Evolutionary conservation across 768 basidiomycete species (phyloP), one percentile per base, ranked within the genome.

Genomic region (Vararia minispora): DNA sequence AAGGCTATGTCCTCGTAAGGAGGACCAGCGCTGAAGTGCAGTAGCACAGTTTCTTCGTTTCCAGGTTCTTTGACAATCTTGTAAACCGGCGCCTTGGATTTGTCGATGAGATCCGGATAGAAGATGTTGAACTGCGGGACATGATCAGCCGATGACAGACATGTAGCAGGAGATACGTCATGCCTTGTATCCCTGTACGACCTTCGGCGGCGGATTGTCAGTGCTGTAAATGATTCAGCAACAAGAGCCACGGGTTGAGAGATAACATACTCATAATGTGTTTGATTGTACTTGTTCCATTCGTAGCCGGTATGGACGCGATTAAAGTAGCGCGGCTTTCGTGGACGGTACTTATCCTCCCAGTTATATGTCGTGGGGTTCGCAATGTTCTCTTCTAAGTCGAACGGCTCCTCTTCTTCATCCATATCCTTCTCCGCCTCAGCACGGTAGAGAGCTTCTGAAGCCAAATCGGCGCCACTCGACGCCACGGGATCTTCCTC

Each of bases 201-300:
- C 92, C 60, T 99, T 99, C 7, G 95, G 95, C 20, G 95, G 95
- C 31, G 95, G 95, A 57, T 99, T 99, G 54, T 98, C 95, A 49
- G 88, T 86, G 56, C 91, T 94, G 49, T 8, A 35, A 41, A 34
- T 20, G 17, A 14, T 34, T 57, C 38, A 58, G 43, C 45, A 30
- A 42, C 37, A 17, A 51, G 28, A 31, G 28, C n/a, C 39, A 42
- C 31, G 11, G 14, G n/a, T 22, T n/a, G 31, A 16, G 11, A 45
- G 12, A 33, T 34, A 34, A 41, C 86, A 47, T 65, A 94, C 89
- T 97, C 95, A 59, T 98, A 99, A 63, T 98, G 95, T 3, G 95
- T 98, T 58, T 98, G 94, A 58, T 98, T 98, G 60, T 98, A 99
- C 66, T 97, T 98, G 68, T 94, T 98, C 95, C 95, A 99, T 58